phyloP scores from a whole-genome alignment of 2,329 filamentous ascomycete species.

The Aspergillus carbonarius region DNA sequence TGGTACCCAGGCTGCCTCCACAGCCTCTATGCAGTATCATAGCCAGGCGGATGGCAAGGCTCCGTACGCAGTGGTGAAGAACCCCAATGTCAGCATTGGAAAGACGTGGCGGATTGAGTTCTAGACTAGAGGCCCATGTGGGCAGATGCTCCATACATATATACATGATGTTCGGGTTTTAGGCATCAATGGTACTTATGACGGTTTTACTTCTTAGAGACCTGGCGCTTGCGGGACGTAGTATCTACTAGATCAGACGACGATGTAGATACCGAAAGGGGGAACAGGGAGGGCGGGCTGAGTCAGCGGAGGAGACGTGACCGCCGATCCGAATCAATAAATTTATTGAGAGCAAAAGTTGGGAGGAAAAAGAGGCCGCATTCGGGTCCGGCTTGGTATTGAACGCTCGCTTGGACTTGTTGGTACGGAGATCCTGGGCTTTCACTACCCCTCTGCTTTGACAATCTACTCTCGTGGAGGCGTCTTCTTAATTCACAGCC shows the following conservation, averaged over 20 bases:
- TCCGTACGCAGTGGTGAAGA: conserved; percentile 62
- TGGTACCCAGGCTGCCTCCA: conserved; percentile 43
- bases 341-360: background rate
- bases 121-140: conserved; percentile 13
- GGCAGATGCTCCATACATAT: background rate
- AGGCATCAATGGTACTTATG: background rate
- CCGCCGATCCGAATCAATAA: background rate
- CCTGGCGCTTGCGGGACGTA: no score
- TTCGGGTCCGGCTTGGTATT: conserved; percentile 1
- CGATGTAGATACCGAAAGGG: background rate
- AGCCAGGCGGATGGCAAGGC: conserved; percentile 55
- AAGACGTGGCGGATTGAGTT: conserved; percentile 65
- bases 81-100: conserved; percentile 62
- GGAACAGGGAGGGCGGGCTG: background rate
- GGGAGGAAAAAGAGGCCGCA: conserved; percentile 4
- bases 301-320: conserved; percentile 2
- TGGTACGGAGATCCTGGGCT: background rate
- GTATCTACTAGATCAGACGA: no score
- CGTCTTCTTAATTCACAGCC: background rate
- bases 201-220: background rate
- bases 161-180: background rate
- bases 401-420: background rate
- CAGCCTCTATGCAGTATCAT: conserved; percentile 60
- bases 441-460: background rate
- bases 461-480: background rate